These are phyloP conservation scores for Monosporozyma yasuniensis DNA, from an alignment of 805 yeast genomes.

Conservation along the genomic window DNA sequence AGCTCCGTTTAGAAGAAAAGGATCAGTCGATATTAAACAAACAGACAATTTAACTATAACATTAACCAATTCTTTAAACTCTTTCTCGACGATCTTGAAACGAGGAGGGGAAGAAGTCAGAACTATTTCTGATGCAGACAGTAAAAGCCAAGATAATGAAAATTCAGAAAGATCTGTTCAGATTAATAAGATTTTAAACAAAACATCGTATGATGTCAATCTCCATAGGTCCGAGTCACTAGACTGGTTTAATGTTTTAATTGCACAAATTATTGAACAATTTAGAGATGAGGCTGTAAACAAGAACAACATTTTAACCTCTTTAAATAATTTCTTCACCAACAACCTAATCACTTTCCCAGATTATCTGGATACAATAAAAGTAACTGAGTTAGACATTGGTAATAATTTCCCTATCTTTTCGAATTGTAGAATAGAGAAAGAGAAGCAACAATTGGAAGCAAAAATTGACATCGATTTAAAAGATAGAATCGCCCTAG, in stretches of 20 bases:
- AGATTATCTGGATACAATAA: slow-evolving; percentile 68
- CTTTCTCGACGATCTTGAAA: slow-evolving; percentile 16
- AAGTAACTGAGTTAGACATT: slow-evolving; percentile 75
- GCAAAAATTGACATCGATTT: slow-evolving; percentile 88
- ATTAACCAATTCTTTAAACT: neutral
- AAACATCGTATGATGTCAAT: slow-evolving; percentile 84
- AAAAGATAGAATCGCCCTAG: slow-evolving; percentile 77
- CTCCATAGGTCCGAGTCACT: slow-evolving; percentile 82
- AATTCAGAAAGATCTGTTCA: slow-evolving; percentile 20
- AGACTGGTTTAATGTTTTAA: slow-evolving; percentile 93
- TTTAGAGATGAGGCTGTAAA: slow-evolving; percentile 80
- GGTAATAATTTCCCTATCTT: slow-evolving; percentile 95
- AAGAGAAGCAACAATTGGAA: slow-evolving; percentile 46
- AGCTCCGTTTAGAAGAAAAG: slow-evolving; percentile 12
- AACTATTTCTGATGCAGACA: neutral
- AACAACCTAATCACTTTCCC: slow-evolving; percentile 45
- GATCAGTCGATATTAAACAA: neutral
- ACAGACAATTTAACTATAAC: neutral
- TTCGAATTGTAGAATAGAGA: slow-evolving; percentile 79
- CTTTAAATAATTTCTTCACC: slow-evolving; percentile 57
- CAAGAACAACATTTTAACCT: slow-evolving; percentile 76
- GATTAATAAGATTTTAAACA: slow-evolving; percentile 59
- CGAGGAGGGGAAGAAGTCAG: slow-evolving; percentile 21
- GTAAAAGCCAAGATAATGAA: slow-evolving; percentile 12
- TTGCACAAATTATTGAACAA: slow-evolving; percentile 85